Evolutionary conservation across 1,139 yeast genomes (phyloP).

Genomic region (Protomyces pachydermus): DNA sequence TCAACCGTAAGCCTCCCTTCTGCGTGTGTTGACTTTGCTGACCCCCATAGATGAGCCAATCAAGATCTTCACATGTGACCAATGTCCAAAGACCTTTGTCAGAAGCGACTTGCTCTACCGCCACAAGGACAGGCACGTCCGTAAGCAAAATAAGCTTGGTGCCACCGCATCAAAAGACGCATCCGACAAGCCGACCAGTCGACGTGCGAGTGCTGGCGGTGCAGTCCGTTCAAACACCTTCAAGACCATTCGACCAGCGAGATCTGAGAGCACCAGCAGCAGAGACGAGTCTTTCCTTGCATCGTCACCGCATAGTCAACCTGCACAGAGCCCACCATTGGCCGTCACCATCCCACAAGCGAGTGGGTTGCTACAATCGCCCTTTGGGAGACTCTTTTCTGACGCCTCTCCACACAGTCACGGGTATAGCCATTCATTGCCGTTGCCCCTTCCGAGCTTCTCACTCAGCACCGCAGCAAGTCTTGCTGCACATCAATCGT

Average conservation of each 20-base stretch:
- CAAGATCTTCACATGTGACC: constrained; percentile 20
- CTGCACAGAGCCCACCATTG: not conserved
- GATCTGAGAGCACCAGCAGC: constrained; percentile 14
- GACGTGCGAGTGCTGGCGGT: not conserved
- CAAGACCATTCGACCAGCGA: constrained; percentile 18
- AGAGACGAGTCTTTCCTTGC: constrained; percentile 3
- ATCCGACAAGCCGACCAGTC: not conserved
- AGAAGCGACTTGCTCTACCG: constrained; percentile 21
- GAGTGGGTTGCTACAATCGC: constrained; percentile 14
- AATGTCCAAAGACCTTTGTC: constrained; percentile 24
- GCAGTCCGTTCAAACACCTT: not conserved
- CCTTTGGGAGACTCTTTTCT: not conserved
- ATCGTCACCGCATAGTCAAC: not conserved
- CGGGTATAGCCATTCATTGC: not conserved
- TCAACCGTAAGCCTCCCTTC: constrained; percentile 7
- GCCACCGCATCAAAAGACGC: constrained; percentile 4
- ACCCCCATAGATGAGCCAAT: constrained; percentile 8
- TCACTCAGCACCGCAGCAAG: not conserved
- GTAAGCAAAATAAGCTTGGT: not conserved
- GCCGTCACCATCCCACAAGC: not conserved
- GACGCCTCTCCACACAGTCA: not conserved
- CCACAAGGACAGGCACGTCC: constrained; percentile 18
- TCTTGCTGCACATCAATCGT: not conserved
- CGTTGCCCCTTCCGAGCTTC: not conserved
- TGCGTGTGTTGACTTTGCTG: not conserved